Evolutionary conservation across 345 rosid genomes (phyloP), one percentile per base, ranked within the genome.

Genomic region (Excoecaria cochinchinensis): DNA sequence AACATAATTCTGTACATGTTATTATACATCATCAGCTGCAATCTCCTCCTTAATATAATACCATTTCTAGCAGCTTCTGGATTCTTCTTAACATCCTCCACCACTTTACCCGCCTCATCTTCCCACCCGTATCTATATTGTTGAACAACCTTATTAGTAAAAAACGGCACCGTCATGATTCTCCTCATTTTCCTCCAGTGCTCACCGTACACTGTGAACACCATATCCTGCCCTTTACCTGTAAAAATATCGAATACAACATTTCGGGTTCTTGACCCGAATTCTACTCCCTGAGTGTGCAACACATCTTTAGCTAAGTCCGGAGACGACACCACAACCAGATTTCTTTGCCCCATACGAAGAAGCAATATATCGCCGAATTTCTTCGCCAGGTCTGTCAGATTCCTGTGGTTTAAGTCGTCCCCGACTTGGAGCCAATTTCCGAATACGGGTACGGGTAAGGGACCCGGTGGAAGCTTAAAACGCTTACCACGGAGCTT

Each of bases 351-450:
- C 5, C 99, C 99, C 99, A 96, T 89, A 1, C 97, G 82, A 60
- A 90, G 91, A 52, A 90, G 88, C 73, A 91, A 59, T 31, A 93
- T 85, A 16, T 91, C 88, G 21, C 99, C 89, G 66, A 85, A 90
- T 74, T 85, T 92, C 76, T 82, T 89, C 59, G 99, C 95, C 22
- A 88, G 75, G 67, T 93, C 97, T 22, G 87, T 81, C 76, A 96
- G 88, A 63, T 91, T 96, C 8, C 92, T 95, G 87, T 95, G 98
- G 88, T 95, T 93, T 25, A 95, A 75, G 79, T 95, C 99, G 65
- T 95, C 98, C 31, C 99, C 99, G 51, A 95, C 99, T 58, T 95
- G 98, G n/a, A 95, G 90, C 99, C 99, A 96, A 84, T 96, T 96
- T 13, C 99, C 99, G 79, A 96, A 91, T 1, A 93, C 70, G 0